Evolutionary conservation across 192 early-diverging fungal genomes (phyloP).

Genomic region (Coemansia sp.): DNA sequence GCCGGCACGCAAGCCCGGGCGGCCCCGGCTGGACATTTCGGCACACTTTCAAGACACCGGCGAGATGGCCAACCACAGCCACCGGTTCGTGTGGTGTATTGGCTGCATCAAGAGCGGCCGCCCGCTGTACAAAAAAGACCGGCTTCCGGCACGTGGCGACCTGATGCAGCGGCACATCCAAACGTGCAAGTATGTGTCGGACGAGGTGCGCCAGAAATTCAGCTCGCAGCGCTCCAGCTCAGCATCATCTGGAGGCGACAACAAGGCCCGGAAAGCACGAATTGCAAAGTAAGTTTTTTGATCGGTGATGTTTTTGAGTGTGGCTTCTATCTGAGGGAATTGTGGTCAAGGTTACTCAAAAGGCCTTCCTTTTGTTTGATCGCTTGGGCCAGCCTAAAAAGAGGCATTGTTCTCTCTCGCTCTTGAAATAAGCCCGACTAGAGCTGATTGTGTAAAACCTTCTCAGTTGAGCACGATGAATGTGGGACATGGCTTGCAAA

Average conservation of each 20-base stretch:
- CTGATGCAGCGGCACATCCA: slow-evolving; percentile 52
- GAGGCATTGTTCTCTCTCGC: no score
- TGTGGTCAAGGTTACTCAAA: no score
- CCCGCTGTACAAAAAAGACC: slow-evolving; percentile 40
- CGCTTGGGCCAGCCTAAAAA: no score
- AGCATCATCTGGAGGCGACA: slow-evolving; percentile 42
- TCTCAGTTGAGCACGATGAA: no score
- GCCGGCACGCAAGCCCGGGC: slow-evolving; percentile 49
- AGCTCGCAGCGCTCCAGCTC: slow-evolving; percentile 41
- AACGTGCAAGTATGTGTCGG: slow-evolving; percentile 39
- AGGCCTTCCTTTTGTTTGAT: no score
- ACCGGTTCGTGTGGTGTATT: slow-evolving; percentile 53
- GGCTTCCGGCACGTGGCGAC: slow-evolving; percentile 51
- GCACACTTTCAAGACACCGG: slow-evolving; percentile 55
- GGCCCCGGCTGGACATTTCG: slow-evolving; percentile 52
- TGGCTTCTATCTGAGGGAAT: no score
- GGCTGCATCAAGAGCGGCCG: slow-evolving; percentile 53
- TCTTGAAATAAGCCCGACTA: no score
- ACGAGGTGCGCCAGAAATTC: slow-evolving; percentile 43
- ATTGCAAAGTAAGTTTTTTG: slow-evolving; percentile 39
- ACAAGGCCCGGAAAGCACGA: slow-evolving; percentile 26
- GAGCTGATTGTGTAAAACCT: no score
- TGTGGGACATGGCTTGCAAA: no score
- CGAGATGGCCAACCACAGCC: slow-evolving; percentile 57
- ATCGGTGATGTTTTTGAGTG: neutral